Percentiles rank a stretch among this genome's conserved stretches.
These are phyloP conservation scores for Vanderwaltozyma yarrowii DNA, from an alignment of 805 yeast genomes.

Conservation along the genomic window DNA sequence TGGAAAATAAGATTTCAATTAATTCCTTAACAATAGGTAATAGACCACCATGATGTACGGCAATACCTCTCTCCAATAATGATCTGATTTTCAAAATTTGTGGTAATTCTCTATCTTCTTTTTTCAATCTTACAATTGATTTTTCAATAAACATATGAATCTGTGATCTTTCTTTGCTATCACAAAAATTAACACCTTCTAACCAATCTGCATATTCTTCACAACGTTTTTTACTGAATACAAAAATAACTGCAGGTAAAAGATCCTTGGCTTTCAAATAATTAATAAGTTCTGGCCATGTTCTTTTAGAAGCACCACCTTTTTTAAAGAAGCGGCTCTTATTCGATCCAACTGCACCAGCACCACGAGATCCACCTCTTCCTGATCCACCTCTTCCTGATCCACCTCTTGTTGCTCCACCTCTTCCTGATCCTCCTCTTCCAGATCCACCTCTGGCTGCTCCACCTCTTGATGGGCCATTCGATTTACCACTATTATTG, in stretches of 20 bases:
- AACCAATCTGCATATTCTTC: constrained; percentile 85
- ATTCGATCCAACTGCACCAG: constrained; percentile 31
- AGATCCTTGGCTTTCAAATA: constrained; percentile 54
- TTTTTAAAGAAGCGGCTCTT: constrained; percentile 32
- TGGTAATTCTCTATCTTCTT: constrained; percentile 88
- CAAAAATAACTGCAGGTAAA: constrained; percentile 89
- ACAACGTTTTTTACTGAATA: constrained; percentile 86
- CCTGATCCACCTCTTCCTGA: constrained; percentile 18
- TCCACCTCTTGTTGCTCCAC: constrained; percentile 20
- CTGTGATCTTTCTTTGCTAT: constrained; percentile 77
- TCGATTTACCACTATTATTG: constrained; percentile 29
- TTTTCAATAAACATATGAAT: constrained; percentile 88
- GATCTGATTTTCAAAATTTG: constrained; percentile 80
- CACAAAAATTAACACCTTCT: constrained; percentile 65
- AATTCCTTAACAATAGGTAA: constrained; percentile 89
- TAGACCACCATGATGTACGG: constrained; percentile 92
- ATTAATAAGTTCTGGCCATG: constrained; percentile 69
- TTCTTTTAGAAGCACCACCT: constrained; percentile 67
- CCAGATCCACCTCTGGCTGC: constrained; percentile 18
- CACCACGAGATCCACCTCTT: constrained; percentile 31
- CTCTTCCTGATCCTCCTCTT: constrained; percentile 19
- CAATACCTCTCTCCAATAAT: constrained; percentile 80
- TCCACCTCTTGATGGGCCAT: constrained; percentile 33
- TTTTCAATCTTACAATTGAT: constrained; percentile 77
- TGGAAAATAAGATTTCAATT: constrained; percentile 84